These are phyloP conservation scores for Ceratocystis colombiana DNA, from an alignment of 2,329 filamentous ascomycete species.

Conservation along the genomic window DNA sequence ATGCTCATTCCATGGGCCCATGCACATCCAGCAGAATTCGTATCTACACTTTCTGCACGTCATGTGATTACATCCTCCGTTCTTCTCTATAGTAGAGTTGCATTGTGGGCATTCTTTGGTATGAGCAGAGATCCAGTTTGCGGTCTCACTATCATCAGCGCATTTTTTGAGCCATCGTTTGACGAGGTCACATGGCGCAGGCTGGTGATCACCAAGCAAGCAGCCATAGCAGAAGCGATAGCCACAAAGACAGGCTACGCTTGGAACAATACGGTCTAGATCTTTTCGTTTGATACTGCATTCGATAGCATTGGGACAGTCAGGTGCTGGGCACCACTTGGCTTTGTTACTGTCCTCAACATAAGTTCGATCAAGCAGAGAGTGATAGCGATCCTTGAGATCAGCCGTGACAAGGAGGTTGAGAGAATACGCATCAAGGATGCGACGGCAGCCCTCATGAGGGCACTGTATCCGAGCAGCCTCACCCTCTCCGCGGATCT, in stretches of 20 bases:
- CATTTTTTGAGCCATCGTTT: constrained; percentile 98
- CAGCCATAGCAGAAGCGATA: constrained; percentile 95
- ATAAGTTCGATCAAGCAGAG: constrained; percentile 83
- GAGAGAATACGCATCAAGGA: constrained; percentile 82
- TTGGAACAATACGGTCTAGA: constrained; percentile 73
- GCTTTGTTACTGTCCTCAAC: constrained; percentile 93
- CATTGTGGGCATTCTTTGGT: constrained; percentile 97
- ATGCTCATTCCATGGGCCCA: constrained; percentile 97
- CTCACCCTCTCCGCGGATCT: constrained; percentile 92
- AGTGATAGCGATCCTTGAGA: constrained; percentile 58
- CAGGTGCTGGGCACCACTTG: constrained; percentile 97
- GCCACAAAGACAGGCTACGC: constrained; percentile 74
- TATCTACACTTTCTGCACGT: constrained; percentile 92
- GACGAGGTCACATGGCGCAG: constrained; percentile 79
- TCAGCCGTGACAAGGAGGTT: constrained; percentile 59
- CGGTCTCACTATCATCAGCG: constrained; percentile 94
- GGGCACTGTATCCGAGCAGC: constrained; percentile 92
- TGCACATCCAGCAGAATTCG: constrained; percentile 99
- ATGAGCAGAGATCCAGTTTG: constrained; percentile 98
- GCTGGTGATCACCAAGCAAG: constrained; percentile 79
- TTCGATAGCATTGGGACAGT: constrained; percentile 87
- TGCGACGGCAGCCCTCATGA: constrained; percentile 72
- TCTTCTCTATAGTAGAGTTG: constrained; percentile 96
- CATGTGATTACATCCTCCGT: constrained; percentile 97
- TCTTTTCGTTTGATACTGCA: constrained; percentile 83